Percentiles rank a stretch among this genome's conserved stretches.
These are phyloP conservation scores for Neonectria ditissima DNA, from an alignment of 2,329 filamentous ascomycete genomes.

Conservation along the genomic window DNA sequence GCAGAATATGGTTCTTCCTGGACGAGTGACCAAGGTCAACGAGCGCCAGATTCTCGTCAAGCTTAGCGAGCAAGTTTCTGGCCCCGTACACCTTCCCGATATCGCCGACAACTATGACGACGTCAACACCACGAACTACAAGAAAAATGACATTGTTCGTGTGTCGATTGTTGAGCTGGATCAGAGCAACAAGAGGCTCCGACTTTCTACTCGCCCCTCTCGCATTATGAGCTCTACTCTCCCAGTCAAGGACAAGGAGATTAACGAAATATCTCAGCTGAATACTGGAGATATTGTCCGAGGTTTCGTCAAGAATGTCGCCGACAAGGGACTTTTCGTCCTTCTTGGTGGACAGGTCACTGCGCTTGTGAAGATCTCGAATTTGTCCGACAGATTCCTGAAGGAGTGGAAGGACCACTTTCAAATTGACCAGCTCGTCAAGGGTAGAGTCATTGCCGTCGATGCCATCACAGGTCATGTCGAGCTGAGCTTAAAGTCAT, in stretches of 20 bases:
- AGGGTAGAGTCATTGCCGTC: conserved; percentile 82
- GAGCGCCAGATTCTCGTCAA: conserved; percentile 88
- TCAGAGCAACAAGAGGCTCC: conserved; percentile 83
- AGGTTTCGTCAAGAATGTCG: conserved; percentile 91
- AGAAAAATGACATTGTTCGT: conserved; percentile 87
- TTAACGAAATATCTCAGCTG: conserved; percentile 77
- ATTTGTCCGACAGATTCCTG: conserved; percentile 89
- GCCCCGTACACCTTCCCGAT: conserved; percentile 84
- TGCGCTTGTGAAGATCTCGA: conserved; percentile 85
- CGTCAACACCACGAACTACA: conserved; percentile 79
- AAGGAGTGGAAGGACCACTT: conserved; percentile 97
- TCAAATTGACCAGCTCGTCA: conserved; percentile 89
- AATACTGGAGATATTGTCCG: conserved; percentile 83
- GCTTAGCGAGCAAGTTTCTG: conserved; percentile 82
- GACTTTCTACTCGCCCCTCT: conserved; percentile 86
- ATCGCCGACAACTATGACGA: conserved; percentile 88
- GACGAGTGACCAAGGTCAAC: conserved; percentile 84
- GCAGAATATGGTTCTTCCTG: conserved; percentile 83
- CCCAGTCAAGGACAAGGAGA: conserved; percentile 82
- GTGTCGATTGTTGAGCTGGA: conserved; percentile 89
- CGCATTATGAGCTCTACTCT: conserved; percentile 89
- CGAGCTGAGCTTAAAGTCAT: conserved; percentile 89
- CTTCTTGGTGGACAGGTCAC: conserved; percentile 83
- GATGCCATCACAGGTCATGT: conserved; percentile 77
- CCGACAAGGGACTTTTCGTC: conserved; percentile 90